phyloP scores from a whole-genome alignment of 2,329 filamentous ascomycete genomes.

The Penicillium sp. region DNA sequence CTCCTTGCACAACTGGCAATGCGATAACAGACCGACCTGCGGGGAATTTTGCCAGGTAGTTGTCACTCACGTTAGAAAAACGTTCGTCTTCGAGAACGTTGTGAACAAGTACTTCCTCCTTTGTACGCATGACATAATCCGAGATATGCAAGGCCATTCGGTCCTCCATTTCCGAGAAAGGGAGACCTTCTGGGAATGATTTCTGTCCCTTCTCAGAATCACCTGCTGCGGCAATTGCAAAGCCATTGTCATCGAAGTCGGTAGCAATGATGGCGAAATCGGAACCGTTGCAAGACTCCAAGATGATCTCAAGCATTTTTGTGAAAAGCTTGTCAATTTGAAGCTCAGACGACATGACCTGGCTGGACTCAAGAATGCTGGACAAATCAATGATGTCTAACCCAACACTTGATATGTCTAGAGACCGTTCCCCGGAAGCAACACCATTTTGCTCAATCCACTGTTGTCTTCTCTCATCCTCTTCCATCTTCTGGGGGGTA shows the following conservation, averaged over 20 bases:
- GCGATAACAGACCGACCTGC: conserved; percentile 61
- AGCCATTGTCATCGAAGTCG: conserved; percentile 58
- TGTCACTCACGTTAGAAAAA: conserved; percentile 59
- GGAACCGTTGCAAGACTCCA: conserved; percentile 61
- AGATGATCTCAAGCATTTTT: conserved; percentile 64
- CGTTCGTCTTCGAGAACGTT: conserved; percentile 64
- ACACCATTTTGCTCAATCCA: conserved; percentile 45
- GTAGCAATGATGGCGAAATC: conserved; percentile 61
- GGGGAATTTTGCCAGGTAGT: conserved; percentile 56
- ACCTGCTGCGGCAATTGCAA: conserved; percentile 61
- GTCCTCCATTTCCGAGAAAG: conserved; percentile 57
- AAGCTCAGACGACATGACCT: conserved; percentile 64
- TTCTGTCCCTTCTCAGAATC: conserved; percentile 55
- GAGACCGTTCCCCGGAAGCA: conserved; percentile 36
- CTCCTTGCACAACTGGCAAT: conserved; percentile 61
- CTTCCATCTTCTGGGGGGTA: conserved; percentile 34
- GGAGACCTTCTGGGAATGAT: conserved; percentile 54
- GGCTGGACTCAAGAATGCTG: conserved; percentile 63
- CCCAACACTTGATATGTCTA: conserved; percentile 44
- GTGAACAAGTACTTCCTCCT: conserved; percentile 62
- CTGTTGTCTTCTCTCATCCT: conserved; percentile 41
- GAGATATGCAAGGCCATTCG: conserved; percentile 61
- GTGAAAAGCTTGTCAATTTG: conserved; percentile 61
- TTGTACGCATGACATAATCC: conserved; percentile 61
- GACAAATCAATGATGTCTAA: conserved; percentile 63